Conservation (phyloP, 2,329 filamentous ascomycete species). For the Dothideomycetes sp. region DNA sequence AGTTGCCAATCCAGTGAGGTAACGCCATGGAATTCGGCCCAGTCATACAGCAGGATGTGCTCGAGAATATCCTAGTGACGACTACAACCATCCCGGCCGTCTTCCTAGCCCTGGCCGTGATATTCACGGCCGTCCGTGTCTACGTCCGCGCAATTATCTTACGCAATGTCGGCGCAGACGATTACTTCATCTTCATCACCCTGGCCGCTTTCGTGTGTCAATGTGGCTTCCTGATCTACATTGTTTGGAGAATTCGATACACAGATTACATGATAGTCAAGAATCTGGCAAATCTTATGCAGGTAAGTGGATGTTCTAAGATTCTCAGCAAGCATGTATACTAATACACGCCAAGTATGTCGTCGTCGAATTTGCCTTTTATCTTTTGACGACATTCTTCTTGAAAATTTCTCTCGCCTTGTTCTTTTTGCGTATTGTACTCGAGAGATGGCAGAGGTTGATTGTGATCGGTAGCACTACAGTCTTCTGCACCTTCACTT, state of each 20-base stretch:
- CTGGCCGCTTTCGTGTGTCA: constrained; percentile 26
- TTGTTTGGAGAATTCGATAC: neutral
- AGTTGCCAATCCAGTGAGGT: no score
- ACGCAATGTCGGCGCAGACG: constrained; percentile 36
- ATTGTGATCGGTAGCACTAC: constrained; percentile 22
- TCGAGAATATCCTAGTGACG: no score
- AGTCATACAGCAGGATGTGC: no score
- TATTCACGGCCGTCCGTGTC: constrained; percentile 30
- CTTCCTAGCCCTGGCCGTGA: constrained; percentile 31
- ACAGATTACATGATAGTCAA: neutral
- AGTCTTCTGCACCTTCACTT: constrained; percentile 25
- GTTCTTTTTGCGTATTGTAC: constrained; percentile 37
- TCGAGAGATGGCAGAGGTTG: constrained; percentile 29
- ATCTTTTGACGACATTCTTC: constrained; percentile 31
- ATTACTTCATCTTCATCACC: constrained; percentile 32
- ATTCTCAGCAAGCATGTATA: neutral
- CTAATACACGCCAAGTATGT: constrained; percentile 17
- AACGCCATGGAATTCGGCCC: no score
- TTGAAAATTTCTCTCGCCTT: constrained; percentile 38
- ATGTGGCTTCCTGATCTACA: constrained; percentile 21
- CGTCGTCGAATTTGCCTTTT: constrained; percentile 28
- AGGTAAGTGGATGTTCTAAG: neutral
- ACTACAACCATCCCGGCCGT: constrained; percentile 1
- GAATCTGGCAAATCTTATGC: neutral
- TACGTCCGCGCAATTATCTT: constrained; percentile 33